phyloP scores from a whole-genome alignment of 2,329 filamentous ascomycete genomes.

The Aspergillus brunneoviolaceus region DNA sequence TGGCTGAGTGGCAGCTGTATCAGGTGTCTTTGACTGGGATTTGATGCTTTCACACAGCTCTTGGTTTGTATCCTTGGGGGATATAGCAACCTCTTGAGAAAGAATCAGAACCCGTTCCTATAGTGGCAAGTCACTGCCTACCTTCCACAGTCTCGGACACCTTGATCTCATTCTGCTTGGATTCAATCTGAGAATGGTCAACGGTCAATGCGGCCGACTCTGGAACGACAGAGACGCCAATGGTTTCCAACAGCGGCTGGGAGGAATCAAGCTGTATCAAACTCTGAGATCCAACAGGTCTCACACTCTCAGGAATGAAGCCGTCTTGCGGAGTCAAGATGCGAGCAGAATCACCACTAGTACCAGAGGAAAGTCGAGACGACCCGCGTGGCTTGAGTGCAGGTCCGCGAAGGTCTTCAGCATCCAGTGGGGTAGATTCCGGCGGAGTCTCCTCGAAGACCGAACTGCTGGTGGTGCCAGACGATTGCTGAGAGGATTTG shows the following conservation, averaged over 20 bases:
- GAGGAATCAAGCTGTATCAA: slow-evolving; percentile 37
- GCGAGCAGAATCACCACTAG: background rate
- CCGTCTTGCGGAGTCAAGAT: background rate
- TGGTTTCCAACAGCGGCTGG: slow-evolving; percentile 27
- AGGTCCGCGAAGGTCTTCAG: background rate
- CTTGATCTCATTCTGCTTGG: background rate
- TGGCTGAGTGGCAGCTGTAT: no score
- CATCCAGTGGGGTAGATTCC: background rate
- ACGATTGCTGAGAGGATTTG: background rate
- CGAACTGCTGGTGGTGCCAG: background rate
- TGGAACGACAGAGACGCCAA: slow-evolving; percentile 4
- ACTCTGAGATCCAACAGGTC: background rate
- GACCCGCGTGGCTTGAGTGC: background rate
- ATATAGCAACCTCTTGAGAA: background rate
- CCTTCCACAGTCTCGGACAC: background rate
- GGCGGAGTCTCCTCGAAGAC: background rate
- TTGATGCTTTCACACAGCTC: background rate
- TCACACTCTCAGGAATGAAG: background rate
- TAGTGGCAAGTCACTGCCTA: background rate
- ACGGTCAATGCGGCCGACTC: slow-evolving; percentile 3
- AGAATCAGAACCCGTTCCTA: background rate
- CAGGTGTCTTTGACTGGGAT: background rate
- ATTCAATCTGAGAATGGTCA: background rate
- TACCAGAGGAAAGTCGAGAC: background rate
- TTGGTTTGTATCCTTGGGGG: background rate